Evolutionary conservation across 1,139 yeast species (phyloP).

Genomic region (Candida glucosophila): DNA sequence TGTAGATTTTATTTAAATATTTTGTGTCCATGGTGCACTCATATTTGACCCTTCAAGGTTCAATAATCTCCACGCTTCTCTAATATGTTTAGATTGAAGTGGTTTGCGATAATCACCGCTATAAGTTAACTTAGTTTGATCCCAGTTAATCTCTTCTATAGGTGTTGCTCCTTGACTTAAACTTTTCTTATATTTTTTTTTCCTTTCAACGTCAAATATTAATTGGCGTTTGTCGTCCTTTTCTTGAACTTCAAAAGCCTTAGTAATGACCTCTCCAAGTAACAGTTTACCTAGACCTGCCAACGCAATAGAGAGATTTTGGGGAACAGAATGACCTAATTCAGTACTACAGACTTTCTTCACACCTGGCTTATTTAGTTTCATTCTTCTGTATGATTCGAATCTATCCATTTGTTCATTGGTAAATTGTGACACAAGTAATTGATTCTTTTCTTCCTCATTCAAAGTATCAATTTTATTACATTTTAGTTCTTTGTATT

Average conservation of each 20-base stretch:
- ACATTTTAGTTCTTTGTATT: slow-evolving; percentile 19
- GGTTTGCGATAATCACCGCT: slow-evolving; percentile 48
- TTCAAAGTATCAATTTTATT: slow-evolving; percentile 15
- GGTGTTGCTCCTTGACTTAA: slow-evolving; percentile 19
- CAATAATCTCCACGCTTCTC: slow-evolving; percentile 83
- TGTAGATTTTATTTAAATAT: no score
- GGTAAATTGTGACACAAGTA: slow-evolving; percentile 65
- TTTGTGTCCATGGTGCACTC: no score
- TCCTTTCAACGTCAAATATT: slow-evolving; percentile 27
- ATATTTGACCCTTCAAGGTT: no score
- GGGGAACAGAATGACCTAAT: slow-evolving; percentile 76
- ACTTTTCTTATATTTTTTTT: slow-evolving; percentile 24
- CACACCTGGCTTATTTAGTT: slow-evolving; percentile 70
- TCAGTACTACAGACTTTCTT: slow-evolving; percentile 76
- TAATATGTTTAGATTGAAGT: slow-evolving; percentile 70
- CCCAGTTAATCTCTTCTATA: slow-evolving; percentile 23
- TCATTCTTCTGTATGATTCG: slow-evolving; percentile 80
- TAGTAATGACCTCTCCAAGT: slow-evolving; percentile 79
- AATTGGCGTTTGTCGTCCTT: slow-evolving; percentile 41
- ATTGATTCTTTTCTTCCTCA: slow-evolving; percentile 49
- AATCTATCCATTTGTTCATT: slow-evolving; percentile 83
- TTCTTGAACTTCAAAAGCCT: slow-evolving; percentile 62
- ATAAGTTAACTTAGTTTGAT: slow-evolving; percentile 20
- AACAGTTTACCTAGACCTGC: slow-evolving; percentile 87
- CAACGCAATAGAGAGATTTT: slow-evolving; percentile 70